A percentile compares a stretch with the other conserved stretches of the same genome.
Evolutionary conservation across 2,329 filamentous ascomycete genomes (phyloP).

Genomic region (Botryotinia globosa): DNA sequence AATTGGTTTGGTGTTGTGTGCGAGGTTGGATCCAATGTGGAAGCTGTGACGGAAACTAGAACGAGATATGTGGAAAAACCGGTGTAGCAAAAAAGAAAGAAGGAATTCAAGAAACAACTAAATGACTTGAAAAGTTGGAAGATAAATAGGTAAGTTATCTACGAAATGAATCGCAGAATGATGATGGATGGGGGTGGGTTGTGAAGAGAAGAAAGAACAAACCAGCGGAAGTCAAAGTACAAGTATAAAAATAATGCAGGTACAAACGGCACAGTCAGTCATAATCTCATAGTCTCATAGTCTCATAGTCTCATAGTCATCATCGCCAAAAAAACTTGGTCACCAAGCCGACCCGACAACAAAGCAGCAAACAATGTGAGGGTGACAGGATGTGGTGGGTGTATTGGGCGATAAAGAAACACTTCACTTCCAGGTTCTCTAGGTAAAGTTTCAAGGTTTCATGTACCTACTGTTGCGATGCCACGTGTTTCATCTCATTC

Average conservation of each 20-base stretch:
- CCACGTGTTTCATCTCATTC: constrained; percentile 21
- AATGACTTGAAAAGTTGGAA: constrained; percentile 15
- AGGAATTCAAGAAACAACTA: constrained; percentile 15
- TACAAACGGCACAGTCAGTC: constrained; percentile 3
- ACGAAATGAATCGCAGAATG: not conserved
- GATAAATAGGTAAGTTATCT: not conserved
- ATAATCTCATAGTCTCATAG: too few relatives aligned
- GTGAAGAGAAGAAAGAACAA: constrained; percentile 16
- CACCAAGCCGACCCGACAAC: constrained; percentile 15
- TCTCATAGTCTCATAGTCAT: too few relatives aligned
- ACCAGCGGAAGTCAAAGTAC: not conserved
- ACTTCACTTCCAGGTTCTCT: constrained; percentile 18
- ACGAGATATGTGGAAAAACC: not conserved
- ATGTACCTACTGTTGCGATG: constrained; percentile 14
- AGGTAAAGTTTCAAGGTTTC: not conserved
- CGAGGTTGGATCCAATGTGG: not conserved
- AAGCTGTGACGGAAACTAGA: not conserved
- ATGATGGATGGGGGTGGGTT: constrained; percentile 2
- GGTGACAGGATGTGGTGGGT: too few relatives aligned
- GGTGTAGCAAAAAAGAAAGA: not conserved
- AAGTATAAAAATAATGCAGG: constrained; percentile 21
- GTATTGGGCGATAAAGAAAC: constrained; percentile 22
- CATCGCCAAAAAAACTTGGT: not conserved
- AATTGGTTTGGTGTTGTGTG: not conserved
- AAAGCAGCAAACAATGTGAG: constrained; percentile 8